Percentiles rank a stretch among this genome's conserved stretches.
These are phyloP conservation scores for Ogataea corticis DNA, from an alignment of 805 yeast species.

Conservation along the genomic window DNA sequence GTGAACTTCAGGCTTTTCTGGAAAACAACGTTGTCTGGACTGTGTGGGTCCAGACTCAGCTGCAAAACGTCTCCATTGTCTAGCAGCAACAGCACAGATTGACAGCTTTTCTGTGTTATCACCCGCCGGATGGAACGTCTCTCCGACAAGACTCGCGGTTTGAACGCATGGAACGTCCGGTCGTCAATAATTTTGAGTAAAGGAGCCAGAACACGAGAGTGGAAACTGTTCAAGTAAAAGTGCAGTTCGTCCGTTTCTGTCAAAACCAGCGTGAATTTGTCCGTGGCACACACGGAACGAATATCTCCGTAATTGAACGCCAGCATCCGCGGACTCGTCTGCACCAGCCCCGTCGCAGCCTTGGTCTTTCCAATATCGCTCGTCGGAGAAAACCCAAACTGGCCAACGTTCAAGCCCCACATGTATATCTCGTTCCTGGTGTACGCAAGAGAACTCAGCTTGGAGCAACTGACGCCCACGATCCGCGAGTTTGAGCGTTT, in stretches of 20 bases:
- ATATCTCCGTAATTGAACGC: conserved; percentile 50
- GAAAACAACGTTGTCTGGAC: conserved; percentile 36
- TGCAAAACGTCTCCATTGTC: conserved; percentile 61
- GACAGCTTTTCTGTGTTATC: conserved; percentile 39
- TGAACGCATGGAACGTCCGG: conserved; percentile 52
- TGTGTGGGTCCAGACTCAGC: conserved; percentile 31
- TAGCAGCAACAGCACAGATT: conserved; percentile 49
- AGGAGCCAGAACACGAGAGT: conserved; percentile 46
- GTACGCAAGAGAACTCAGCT: conserved; percentile 66
- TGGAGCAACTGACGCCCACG: conserved; percentile 59
- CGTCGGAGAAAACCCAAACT: conserved; percentile 57
- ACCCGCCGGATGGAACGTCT: conserved; percentile 36
- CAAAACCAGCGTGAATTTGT: conserved; percentile 66
- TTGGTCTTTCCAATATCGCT: conserved; percentile 16
- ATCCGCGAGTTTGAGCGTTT: conserved; percentile 31
- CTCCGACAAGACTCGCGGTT: conserved; percentile 51
- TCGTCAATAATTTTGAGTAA: conserved; percentile 35
- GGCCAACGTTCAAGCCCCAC: conserved; percentile 86
- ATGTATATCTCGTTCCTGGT: conserved; percentile 48
- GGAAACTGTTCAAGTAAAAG: conserved; percentile 57
- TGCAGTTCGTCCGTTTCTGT: conserved; percentile 60
- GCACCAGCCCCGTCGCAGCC: conserved; percentile 12
- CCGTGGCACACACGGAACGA: conserved; percentile 61
- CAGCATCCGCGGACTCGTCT: conserved; percentile 26
- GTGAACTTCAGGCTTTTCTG: conserved; percentile 46